phyloP scores from a whole-genome alignment of 768 basidiomycete species.

The Collybiopsis luxurians region DNA sequence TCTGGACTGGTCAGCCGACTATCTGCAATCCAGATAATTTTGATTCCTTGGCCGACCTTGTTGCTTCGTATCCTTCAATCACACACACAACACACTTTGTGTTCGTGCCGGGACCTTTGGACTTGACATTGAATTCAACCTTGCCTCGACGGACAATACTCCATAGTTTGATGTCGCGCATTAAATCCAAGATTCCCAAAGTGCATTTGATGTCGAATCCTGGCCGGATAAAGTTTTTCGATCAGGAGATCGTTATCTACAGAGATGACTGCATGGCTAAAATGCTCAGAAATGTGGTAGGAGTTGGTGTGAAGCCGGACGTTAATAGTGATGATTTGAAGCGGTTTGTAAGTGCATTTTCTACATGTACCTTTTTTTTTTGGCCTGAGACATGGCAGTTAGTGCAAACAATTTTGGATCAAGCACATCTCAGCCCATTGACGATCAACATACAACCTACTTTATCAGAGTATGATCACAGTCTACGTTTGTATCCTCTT shows the following conservation, averaged over 20 bases:
- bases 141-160: slow-evolving; percentile 83
- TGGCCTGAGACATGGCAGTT: slow-evolving; percentile 48
- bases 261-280: slow-evolving; percentile 91
- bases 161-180: slow-evolving; percentile 64
- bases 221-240: slow-evolving; percentile 91
- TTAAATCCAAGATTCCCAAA: slow-evolving; percentile 74
- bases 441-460: slow-evolving; percentile 83
- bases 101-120: slow-evolving; percentile 91
- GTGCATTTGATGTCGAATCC: slow-evolving; percentile 87
- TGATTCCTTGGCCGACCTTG: slow-evolving; percentile 80
- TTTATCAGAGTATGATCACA: slow-evolving; percentile 87
- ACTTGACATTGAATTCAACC: slow-evolving; percentile 77
- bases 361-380: background rate
- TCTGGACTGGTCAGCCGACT: background rate
- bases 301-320: slow-evolving; percentile 83
- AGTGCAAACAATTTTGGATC: slow-evolving; percentile 95
- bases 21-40: slow-evolving; percentile 68
- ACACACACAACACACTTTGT: slow-evolving; percentile 84
- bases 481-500: slow-evolving; percentile 89
- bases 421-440: slow-evolving; percentile 90
- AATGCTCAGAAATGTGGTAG: slow-evolving; percentile 90
- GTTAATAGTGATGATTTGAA: slow-evolving; percentile 79
- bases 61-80: slow-evolving; percentile 77
- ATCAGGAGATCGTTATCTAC: slow-evolving; percentile 93
- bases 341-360: slow-evolving; percentile 66